Evolutionary conservation across 2,329 filamentous ascomycete genomes (phyloP), one percentile per base, ranked within the genome.

Genomic region (Beauveria asiatica): DNA sequence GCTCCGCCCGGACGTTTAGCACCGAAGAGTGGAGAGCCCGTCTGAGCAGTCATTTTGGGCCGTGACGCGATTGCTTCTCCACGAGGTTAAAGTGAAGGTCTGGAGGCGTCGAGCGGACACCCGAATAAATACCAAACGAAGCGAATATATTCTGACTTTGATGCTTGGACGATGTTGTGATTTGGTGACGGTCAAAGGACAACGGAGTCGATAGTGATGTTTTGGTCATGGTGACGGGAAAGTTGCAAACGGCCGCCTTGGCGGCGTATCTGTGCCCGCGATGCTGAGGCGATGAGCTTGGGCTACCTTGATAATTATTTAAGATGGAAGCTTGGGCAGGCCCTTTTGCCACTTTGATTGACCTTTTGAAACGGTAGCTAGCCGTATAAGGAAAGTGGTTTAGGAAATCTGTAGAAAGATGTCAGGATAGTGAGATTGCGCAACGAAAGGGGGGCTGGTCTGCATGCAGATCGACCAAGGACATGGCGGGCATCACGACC

Each of bases 41-140:
- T 71, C 68, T 16, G 23, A 53, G 59, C 39, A 48, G 46, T 51
- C 53, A 57, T 41, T 37, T 46, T 60, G 51, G 70, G 68, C 55
- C 48, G 49, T 42, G 60, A 49, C 70, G 73, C 72, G 74, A 75
- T 70, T 73, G 74, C 73, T 74, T 75, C 74, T 75, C 80, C 82
- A 85, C 79, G 83, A 87, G 84, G 84, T 87, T 87, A 85, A 87
- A 87, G 84, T 84, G 78, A 84, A 79, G 78, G 76, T 80, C 66
- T 72, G 78, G 78, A 76, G 75, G 83, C 82, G 84, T 87, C 78
- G 84, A 87, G 84, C 78, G 78, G 77, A 79, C 77, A 72, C 75
- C 74, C 70, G 65, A 73, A 73, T 69, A 72, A 72, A 73, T 73
- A 70, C 66, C 68, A 70, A 71, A 70, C 68, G 66, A 72, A 69